These are phyloP conservation scores for Marvania coccoides DNA, from an alignment of 139 green algal species.

Conservation along the genomic window DNA sequence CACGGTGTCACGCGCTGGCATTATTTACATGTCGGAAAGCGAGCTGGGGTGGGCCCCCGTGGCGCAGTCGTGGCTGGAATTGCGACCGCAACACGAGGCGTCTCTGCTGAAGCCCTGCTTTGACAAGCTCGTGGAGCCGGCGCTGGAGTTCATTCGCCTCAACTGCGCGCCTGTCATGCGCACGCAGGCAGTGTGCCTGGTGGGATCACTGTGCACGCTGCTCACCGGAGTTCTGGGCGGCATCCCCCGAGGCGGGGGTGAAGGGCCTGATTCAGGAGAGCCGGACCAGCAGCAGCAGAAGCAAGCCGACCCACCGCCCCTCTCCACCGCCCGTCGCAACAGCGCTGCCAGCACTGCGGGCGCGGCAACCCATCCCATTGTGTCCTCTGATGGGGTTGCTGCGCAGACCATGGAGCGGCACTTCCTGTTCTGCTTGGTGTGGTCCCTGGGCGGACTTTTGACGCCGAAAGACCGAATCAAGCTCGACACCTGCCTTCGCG, in stretches of 20 bases:
- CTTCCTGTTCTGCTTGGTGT: constrained; percentile 83
- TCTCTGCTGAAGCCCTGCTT: constrained; percentile 64
- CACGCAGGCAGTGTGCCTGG: constrained; percentile 74
- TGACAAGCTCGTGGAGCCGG: constrained; percentile 65
- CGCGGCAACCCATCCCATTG: constrained; percentile 3
- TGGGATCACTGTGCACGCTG: constrained; percentile 74
- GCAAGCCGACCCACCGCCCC: no score
- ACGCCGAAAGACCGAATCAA: constrained; percentile 55
- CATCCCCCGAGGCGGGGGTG: no score
- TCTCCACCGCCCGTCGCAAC: no score
- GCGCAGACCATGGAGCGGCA: constrained; percentile 78
- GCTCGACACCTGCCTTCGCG: constrained; percentile 63
- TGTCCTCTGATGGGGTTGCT: no score
- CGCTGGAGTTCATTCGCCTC: constrained; percentile 70
- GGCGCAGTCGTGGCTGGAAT: constrained; percentile 72
- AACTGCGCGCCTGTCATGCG: constrained; percentile 73
- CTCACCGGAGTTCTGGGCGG: constrained; percentile 70
- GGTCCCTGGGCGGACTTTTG: constrained; percentile 80
- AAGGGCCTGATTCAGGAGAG: no score
- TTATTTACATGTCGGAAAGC: constrained; percentile 89
- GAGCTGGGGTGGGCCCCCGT: constrained; percentile 89
- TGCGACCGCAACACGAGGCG: constrained; percentile 29
- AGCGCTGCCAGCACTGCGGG: no score
- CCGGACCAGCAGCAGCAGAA: no score
- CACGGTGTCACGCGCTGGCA: constrained; percentile 83